A percentile compares a stretch with the other conserved stretches of the same genome.
phyloP scores from a whole-genome alignment of 352 stramenopile species.

The Globisporangium radiosum region DNA sequence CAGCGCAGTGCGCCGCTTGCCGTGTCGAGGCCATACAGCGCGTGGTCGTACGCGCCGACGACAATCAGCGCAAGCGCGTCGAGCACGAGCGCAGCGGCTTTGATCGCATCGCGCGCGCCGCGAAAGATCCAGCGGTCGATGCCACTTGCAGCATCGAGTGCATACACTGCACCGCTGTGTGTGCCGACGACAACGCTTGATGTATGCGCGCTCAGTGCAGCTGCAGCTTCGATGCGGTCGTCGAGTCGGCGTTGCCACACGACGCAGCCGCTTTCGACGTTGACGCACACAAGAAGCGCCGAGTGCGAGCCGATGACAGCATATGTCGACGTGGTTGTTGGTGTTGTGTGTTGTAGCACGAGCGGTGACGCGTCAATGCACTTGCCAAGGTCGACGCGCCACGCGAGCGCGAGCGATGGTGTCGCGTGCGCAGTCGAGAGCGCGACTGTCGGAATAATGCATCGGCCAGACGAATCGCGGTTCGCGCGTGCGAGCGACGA shows the following conservation, averaged over 20 bases:
- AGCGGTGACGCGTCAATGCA: slow-evolving; percentile 64
- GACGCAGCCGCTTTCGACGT: slow-evolving; percentile 20
- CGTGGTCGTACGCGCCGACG: slow-evolving; percentile 42
- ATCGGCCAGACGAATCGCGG: neutral
- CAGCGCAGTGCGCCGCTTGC: slow-evolving; percentile 19
- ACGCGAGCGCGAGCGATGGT: slow-evolving; percentile 15
- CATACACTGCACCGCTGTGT: slow-evolving; percentile 43
- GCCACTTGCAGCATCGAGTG: slow-evolving; percentile 29
- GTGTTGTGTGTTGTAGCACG: slow-evolving; percentile 7
- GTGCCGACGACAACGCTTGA: slow-evolving; percentile 41
- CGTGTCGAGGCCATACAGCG: slow-evolving; percentile 31
- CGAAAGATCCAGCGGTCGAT: slow-evolving; percentile 25
- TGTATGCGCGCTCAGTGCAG: slow-evolving; percentile 24
- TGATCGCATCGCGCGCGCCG: slow-evolving; percentile 28
- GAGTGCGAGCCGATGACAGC: slow-evolving; percentile 50
- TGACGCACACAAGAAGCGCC: slow-evolving; percentile 30
- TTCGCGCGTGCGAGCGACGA: slow-evolving; percentile 9
- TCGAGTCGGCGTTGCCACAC: slow-evolving; percentile 41
- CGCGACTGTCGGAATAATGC: neutral
- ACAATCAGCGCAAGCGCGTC: slow-evolving; percentile 34
- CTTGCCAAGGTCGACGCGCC: slow-evolving; percentile 36
- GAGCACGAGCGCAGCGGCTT: slow-evolving; percentile 39
- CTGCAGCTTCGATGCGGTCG: slow-evolving; percentile 50
- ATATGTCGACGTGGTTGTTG: slow-evolving; percentile 6
- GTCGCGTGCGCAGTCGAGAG: neutral